Evolutionary conservation across 2,329 filamentous ascomycete genomes (phyloP).

Genomic region (Fusarium drepaniforme): DNA sequence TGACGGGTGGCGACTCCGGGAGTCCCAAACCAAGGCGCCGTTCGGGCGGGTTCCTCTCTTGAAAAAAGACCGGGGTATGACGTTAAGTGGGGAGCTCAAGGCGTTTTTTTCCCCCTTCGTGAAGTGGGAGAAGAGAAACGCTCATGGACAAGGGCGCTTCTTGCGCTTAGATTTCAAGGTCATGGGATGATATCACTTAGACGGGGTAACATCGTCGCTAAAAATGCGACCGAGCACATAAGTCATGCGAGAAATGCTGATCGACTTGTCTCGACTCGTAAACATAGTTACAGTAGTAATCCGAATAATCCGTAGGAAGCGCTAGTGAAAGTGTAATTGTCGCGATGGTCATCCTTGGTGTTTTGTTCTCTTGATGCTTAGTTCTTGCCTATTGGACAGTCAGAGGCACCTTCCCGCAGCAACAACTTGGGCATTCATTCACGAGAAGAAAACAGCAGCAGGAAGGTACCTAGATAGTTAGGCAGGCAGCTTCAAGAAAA

Average conservation of each 20-base stretch:
- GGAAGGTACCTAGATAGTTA: not conserved
- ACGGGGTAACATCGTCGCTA: not conserved
- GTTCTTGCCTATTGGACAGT: not conserved
- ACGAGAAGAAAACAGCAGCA: not conserved
- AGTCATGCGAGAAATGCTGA: not conserved
- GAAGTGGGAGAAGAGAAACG: not conserved
- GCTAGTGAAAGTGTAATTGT: not conserved
- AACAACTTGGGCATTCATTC: not conserved
- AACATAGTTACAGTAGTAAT: not conserved
- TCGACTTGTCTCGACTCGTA: not conserved
- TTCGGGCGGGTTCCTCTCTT: conserved; percentile 14
- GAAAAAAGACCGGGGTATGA: conserved; percentile 23
- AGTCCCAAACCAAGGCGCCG: conserved; percentile 10
- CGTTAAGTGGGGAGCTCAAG: conserved; percentile 31
- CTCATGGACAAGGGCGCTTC: conserved; percentile 2
- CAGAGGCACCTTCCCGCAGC: not conserved
- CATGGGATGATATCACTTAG: not conserved
- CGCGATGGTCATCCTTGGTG: not conserved
- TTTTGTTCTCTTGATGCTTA: not conserved
- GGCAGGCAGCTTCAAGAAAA: not conserved
- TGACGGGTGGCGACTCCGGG: conserved; percentile 24
- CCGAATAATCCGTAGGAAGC: not conserved
- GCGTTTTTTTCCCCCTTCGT: conserved; percentile 22
- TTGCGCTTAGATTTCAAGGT: not conserved
- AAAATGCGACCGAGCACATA: not conserved